phyloP scores from a whole-genome alignment of 768 basidiomycete species.

The Serendipita vermifera region DNA sequence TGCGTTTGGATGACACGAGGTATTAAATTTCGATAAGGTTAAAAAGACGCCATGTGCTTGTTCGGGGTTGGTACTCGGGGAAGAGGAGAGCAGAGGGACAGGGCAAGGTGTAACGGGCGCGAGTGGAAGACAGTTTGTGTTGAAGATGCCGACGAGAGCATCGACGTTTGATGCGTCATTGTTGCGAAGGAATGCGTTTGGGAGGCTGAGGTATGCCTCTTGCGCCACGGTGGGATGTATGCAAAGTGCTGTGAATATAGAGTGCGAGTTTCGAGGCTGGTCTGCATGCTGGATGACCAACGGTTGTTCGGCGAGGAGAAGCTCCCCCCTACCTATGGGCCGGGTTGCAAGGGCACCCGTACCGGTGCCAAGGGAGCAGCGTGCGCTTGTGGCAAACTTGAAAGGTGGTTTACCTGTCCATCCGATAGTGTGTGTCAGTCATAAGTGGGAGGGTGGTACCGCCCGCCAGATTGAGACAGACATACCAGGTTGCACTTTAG shows the following conservation, averaged over 20 bases:
- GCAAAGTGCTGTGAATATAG: background rate
- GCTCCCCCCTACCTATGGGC: conserved; percentile 18
- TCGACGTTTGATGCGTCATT: background rate
- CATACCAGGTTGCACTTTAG: no score
- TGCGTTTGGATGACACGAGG: conserved; percentile 24
- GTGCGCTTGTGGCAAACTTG: no score
- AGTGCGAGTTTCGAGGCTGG: background rate
- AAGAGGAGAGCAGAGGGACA: background rate
- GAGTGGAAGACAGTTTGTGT: conserved; percentile 1
- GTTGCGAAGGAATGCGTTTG: background rate
- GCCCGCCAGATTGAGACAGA: no score
- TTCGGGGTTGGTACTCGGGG: background rate
- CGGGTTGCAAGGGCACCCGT: conserved; percentile 22
- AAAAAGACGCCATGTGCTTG: conserved; percentile 16
- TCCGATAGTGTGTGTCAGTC: no score
- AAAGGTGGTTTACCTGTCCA: no score
- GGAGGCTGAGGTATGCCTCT: background rate
- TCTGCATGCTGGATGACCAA: conserved; percentile 20
- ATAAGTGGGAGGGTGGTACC: no score
- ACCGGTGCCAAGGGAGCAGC: no score
- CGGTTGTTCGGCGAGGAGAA: conserved; percentile 21
- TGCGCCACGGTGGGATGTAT: background rate
- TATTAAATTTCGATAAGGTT: conserved; percentile 22
- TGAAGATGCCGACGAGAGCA: background rate
- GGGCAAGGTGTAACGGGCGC: background rate